These are phyloP conservation scores for Leccinum variicolor DNA, from an alignment of 768 basidiomycete species.

Conservation along the genomic window DNA sequence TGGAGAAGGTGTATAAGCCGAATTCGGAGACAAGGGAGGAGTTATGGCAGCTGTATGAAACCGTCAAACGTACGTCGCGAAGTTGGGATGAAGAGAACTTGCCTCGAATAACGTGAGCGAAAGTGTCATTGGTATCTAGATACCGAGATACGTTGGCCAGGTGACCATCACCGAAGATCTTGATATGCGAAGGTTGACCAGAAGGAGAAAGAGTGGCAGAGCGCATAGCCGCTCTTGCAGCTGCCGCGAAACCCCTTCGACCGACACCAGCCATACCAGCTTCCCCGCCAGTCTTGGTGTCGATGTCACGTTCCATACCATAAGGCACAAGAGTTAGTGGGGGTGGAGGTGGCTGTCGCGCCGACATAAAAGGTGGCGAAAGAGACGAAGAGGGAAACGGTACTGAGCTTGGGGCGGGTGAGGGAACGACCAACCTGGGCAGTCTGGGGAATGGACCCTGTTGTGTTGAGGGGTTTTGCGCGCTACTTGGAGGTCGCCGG, in stretches of 20 bases:
- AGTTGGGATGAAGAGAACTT: conserved; percentile 10
- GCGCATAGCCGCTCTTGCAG: conserved; percentile 60
- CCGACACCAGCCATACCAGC: conserved; percentile 93
- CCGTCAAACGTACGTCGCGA: conserved; percentile 6
- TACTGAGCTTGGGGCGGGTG: conserved; percentile 5
- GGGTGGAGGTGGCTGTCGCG: conserved; percentile 21
- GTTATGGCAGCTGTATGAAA: conserved; percentile 25
- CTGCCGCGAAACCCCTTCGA: conserved; percentile 75
- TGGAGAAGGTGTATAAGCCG: conserved; percentile 31
- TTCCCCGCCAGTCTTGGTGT: conserved; percentile 71
- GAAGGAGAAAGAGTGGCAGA: conserved; percentile 19
- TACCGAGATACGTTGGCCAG: conserved; percentile 40
- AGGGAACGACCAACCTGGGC: conserved; percentile 8
- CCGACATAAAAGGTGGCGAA: conserved; percentile 3
- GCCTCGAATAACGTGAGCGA: conserved; percentile 31
- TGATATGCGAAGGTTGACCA: conserved; percentile 1
- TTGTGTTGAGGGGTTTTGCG: conserved; percentile 3
- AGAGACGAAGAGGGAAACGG: conserved; percentile 15
- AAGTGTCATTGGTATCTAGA: conserved; percentile 43
- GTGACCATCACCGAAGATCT: conserved; percentile 9
- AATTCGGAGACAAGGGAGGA: conserved; percentile 34
- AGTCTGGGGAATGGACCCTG: conserved; percentile 8
- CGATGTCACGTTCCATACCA: conserved; percentile 37
- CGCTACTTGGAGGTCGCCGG: conserved; percentile 15
- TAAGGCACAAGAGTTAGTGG: conserved; percentile 11